These are phyloP conservation scores for Blastocystis sp. DNA, from an alignment of 352 stramenopile species.

Conservation along the genomic window DNA sequence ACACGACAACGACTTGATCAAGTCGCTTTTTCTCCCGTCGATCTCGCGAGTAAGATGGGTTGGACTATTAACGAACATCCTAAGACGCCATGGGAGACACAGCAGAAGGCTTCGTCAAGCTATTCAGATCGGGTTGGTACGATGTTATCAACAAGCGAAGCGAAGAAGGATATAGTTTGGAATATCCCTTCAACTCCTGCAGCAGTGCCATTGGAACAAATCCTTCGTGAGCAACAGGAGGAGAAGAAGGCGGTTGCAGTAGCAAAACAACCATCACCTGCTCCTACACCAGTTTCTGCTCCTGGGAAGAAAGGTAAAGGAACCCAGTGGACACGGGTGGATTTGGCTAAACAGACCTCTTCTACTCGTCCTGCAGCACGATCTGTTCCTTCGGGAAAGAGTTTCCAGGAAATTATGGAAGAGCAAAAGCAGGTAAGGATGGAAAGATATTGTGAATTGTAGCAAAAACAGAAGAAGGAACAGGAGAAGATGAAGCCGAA, in stretches of 20 bases:
- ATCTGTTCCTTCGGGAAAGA: background rate
- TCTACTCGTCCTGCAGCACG: background rate
- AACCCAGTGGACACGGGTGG: background rate
- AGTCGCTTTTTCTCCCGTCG: background rate
- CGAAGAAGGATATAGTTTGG: background rate
- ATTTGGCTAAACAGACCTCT: background rate
- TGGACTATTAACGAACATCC: no score
- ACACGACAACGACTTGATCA: background rate
- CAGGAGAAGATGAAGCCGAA: constrained; percentile 2
- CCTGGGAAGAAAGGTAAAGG: background rate
- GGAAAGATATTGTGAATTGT: background rate
- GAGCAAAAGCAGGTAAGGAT: background rate
- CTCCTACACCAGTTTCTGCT: background rate
- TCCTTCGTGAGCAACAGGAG: background rate
- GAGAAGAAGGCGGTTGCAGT: background rate
- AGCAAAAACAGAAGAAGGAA: background rate
- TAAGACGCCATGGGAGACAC: background rate
- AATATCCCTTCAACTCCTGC: background rate
- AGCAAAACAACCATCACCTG: background rate
- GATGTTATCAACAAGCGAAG: background rate
- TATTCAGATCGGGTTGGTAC: background rate
- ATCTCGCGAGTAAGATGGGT: background rate
- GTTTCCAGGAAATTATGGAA: background rate
- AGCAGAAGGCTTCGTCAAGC: no score
- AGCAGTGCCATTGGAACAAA: background rate